Conservation (phyloP, 106 monocot species). For the Ottelia alismoides region DNA sequence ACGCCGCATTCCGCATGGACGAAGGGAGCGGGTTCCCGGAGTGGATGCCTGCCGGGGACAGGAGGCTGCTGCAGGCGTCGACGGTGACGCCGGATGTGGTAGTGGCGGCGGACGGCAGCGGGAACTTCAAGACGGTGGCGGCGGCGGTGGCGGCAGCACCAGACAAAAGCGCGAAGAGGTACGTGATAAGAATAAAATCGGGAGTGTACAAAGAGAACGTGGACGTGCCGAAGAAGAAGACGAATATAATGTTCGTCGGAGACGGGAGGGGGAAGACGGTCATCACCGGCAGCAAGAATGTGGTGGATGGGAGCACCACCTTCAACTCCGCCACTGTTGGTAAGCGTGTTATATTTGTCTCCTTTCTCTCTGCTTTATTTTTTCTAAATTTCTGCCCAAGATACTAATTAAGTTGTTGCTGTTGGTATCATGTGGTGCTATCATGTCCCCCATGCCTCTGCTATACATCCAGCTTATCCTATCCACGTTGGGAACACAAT, state of each 20-base stretch:
- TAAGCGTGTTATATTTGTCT: background rate
- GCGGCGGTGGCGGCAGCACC: conserved; percentile 68
- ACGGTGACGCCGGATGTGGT: conserved; percentile 47
- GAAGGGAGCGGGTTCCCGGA: conserved; percentile 16
- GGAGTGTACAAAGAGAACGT: conserved; percentile 59
- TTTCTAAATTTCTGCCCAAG: no score
- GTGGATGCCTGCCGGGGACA: conserved; percentile 37
- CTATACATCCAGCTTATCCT: no score
- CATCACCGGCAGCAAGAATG: conserved; percentile 13
- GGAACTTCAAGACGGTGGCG: conserved; percentile 38
- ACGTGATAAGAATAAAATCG: conserved; percentile 64
- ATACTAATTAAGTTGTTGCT: no score
- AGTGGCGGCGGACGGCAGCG: conserved; percentile 53
- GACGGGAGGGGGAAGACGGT: conserved; percentile 17
- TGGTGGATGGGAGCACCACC: conserved; percentile 17
- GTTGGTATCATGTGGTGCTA: no score
- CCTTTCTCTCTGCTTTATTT: no score
- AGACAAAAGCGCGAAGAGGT: conserved; percentile 39
- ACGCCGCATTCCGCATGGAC: background rate
- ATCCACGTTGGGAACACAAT: no score
- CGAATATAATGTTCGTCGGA: conserved; percentile 26
- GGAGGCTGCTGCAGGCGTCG: conserved; percentile 43
- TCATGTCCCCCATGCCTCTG: no score
- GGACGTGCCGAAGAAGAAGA: conserved; percentile 16
- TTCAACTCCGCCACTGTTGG: conserved; percentile 27